Conservation (phyloP, 2,329 filamentous ascomycete genomes). For the Rhynchosporium agropyri region DNA sequence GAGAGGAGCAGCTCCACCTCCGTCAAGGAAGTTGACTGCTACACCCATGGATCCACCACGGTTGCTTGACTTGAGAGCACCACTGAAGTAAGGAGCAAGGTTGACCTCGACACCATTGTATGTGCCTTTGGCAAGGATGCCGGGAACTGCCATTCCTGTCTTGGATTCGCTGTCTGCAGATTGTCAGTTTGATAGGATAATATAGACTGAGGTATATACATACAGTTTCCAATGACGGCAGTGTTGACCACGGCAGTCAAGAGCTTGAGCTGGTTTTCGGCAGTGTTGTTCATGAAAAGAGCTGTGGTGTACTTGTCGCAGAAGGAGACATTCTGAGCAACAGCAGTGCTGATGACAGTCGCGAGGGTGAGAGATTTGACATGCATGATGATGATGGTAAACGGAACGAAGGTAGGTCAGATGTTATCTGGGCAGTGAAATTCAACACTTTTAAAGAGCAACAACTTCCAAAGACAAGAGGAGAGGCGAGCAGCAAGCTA, state of each 20-base stretch:
- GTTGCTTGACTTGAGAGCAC: slow-evolving; percentile 54
- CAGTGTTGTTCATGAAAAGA: slow-evolving; percentile 51
- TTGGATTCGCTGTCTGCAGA: slow-evolving; percentile 51
- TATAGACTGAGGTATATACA: neutral
- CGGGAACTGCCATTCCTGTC: slow-evolving; percentile 53
- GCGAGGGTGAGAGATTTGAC: slow-evolving; percentile 6
- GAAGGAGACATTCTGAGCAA: slow-evolving; percentile 18
- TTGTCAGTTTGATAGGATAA: neutral
- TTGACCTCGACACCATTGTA: slow-evolving; percentile 55
- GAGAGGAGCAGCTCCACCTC: slow-evolving; percentile 55
- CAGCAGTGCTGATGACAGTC: slow-evolving; percentile 7
- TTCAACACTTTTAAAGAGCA: too few species aligned
- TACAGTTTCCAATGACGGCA: slow-evolving; percentile 60
- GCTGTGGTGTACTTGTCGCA: slow-evolving; percentile 29
- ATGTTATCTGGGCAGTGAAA: too few species aligned
- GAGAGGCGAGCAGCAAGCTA: too few species aligned
- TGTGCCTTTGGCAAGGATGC: slow-evolving; percentile 53
- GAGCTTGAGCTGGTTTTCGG: slow-evolving; percentile 57
- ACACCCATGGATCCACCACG: slow-evolving; percentile 48
- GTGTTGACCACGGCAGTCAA: slow-evolving; percentile 61
- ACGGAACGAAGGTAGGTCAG: slow-evolving; percentile 1
- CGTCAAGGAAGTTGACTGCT: slow-evolving; percentile 61
- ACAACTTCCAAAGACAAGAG: too few species aligned
- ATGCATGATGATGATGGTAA: neutral
- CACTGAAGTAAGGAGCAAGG: slow-evolving; percentile 59